Evolutionary conservation across 2,329 filamentous ascomycete genomes (phyloP).

Genomic region (Pseudohalonectria lignicola): DNA sequence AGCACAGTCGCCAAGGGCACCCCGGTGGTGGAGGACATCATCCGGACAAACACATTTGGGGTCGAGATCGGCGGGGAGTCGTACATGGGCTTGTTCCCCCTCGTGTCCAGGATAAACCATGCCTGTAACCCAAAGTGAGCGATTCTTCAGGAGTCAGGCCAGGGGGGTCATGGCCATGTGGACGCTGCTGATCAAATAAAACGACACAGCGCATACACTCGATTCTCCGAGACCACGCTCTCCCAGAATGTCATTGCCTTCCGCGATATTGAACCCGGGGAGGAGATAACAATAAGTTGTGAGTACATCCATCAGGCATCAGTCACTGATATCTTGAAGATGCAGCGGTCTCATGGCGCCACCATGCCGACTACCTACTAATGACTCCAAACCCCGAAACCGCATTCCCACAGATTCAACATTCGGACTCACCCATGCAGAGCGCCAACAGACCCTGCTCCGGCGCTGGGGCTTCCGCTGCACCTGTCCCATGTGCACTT

Average conservation of each 20-base stretch:
- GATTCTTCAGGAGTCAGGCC: no score
- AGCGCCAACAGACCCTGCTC: constrained; percentile 9
- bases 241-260: constrained; percentile 11
- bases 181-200: no score
- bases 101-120: constrained; percentile 16
- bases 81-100: constrained; percentile 12
- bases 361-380: constrained; percentile 2
- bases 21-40: constrained; percentile 18
- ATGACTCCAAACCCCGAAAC: background rate
- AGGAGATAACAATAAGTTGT: constrained; percentile 21
- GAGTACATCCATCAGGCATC: no score
- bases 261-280: constrained; percentile 13
- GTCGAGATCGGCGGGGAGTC: constrained; percentile 11
- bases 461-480: constrained; percentile 16
- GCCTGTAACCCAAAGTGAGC: constrained; percentile 13
- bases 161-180: no score
- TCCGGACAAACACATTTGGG: constrained; percentile 23
- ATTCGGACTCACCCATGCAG: constrained; percentile 8
- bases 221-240: constrained; percentile 11
- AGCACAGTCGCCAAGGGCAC: constrained; percentile 11
- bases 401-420: constrained; percentile 9
- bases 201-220: constrained; percentile 10
- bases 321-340: no score
- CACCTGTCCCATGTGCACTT: constrained; percentile 14
- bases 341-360: constrained; percentile 3